Percentiles rank a stretch among this genome's conserved stretches.
These are phyloP conservation scores for Poterioochromonas sp. DNA, from an alignment of 352 stramenopile genomes.

Conservation along the genomic window DNA sequence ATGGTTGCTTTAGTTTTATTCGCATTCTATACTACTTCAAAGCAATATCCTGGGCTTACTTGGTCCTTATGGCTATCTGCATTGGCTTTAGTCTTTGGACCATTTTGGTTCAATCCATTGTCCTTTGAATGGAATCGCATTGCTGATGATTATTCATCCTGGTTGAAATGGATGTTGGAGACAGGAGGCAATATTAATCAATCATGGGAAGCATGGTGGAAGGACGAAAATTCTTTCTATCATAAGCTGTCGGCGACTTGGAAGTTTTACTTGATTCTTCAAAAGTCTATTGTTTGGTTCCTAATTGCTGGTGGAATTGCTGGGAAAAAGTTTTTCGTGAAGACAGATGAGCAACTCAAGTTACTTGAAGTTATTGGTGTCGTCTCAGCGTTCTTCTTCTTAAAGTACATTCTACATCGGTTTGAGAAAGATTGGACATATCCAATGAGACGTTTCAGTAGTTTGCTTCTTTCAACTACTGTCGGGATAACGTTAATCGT, in stretches of 20 bases:
- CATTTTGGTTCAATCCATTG: conserved; percentile 96
- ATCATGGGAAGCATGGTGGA: conserved; percentile 90
- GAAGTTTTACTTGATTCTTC: conserved; percentile 69
- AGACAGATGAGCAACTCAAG: background rate
- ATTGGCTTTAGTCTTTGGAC: conserved; percentile 77
- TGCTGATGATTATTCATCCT: conserved; percentile 69
- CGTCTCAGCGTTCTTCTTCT: background rate
- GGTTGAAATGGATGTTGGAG: conserved; percentile 86
- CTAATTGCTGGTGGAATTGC: conserved; percentile 71
- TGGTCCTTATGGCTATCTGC: conserved; percentile 96
- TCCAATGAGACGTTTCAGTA: conserved; percentile 52
- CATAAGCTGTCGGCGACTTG: conserved; percentile 68
- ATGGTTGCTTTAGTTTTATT: conserved; percentile 83
- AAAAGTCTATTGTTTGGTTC: conserved; percentile 76
- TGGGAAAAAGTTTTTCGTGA: conserved; percentile 45
- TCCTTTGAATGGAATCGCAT: conserved; percentile 92
- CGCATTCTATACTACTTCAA: conserved; percentile 76
- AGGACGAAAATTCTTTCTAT: conserved; percentile 86
- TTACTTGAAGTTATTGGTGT: background rate
- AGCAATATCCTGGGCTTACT: conserved; percentile 90
- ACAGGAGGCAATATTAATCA: conserved; percentile 76
- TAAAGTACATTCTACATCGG: background rate
- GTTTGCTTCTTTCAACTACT: conserved; percentile 54
- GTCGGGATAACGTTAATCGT: conserved; percentile 49
- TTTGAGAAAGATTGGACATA: conserved; percentile 43